Conservation (phyloP, 2,329 filamentous ascomycete genomes). For the Arthrobotrys musiformis region DNA sequence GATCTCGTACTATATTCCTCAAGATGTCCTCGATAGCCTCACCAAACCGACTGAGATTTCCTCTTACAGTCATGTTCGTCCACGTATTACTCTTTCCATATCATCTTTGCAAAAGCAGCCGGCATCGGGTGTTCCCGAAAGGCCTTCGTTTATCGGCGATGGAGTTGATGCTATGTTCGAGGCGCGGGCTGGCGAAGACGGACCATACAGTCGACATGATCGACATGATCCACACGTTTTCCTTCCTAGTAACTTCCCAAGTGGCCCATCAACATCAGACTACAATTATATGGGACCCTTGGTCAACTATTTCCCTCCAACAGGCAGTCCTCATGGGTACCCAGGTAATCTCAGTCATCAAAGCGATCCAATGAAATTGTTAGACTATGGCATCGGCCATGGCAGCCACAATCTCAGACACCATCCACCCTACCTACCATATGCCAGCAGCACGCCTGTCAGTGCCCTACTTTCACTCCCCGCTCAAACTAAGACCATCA, state of each 20-base stretch:
- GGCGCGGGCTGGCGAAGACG: slow-evolving; percentile 46
- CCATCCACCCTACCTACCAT: slow-evolving; percentile 38
- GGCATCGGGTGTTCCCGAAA: slow-evolving; percentile 43
- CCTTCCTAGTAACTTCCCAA: slow-evolving; percentile 45
- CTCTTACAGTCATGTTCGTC: slow-evolving; percentile 30
- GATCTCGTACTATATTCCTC: slow-evolving; percentile 86
- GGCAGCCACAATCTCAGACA: slow-evolving; percentile 37
- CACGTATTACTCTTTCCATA: slow-evolving; percentile 38
- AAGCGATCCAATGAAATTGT: slow-evolving; percentile 36
- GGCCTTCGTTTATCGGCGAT: slow-evolving; percentile 49
- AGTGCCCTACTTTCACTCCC: slow-evolving; percentile 45
- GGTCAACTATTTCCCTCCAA: slow-evolving; percentile 48
- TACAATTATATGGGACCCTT: slow-evolving; percentile 42
- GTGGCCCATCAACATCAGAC: slow-evolving; percentile 50
- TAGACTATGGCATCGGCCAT: slow-evolving; percentile 45
- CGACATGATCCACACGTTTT: slow-evolving; percentile 46
- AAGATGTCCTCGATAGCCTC: slow-evolving; percentile 78
- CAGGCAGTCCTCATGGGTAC: slow-evolving; percentile 46
- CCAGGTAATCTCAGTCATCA: slow-evolving; percentile 34
- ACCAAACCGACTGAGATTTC: slow-evolving; percentile 69
- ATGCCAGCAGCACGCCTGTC: slow-evolving; percentile 36
- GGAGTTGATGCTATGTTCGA: slow-evolving; percentile 48
- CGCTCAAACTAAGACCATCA: slow-evolving; percentile 46
- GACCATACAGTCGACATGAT: slow-evolving; percentile 42
- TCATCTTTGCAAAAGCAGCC: slow-evolving; percentile 48